Percentiles rank a stretch among this genome's conserved stretches.
Evolutionary conservation across 345 rosid genomes (phyloP).

Genomic region (Brassica carinata): DNA sequence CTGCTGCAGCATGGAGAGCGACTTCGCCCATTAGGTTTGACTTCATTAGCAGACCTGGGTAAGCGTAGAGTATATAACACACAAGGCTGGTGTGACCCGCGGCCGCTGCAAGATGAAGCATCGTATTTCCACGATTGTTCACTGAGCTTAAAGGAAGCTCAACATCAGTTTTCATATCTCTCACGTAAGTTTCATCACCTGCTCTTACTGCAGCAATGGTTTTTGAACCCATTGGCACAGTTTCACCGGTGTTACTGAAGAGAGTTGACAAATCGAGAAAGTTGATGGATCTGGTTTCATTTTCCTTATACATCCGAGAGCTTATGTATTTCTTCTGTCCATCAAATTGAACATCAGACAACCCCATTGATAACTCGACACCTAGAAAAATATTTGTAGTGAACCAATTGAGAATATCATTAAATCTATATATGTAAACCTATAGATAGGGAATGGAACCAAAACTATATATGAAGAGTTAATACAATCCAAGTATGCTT

Average conservation of each 20-base stretch:
- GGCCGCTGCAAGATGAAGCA: not conserved
- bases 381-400: not conserved
- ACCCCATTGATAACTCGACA: not conserved
- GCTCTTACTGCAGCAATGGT: not conserved
- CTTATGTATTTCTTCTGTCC: not conserved
- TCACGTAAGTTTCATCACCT: not conserved
- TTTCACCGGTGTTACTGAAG: not conserved
- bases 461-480: not conserved
- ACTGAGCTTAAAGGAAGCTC: not conserved
- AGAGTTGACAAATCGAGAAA: not conserved
- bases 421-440: not conserved
- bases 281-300: not conserved
- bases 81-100: not conserved
- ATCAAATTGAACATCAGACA: not conserved
- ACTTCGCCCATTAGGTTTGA: not conserved
- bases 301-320: not conserved
- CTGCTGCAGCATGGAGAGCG: not conserved
- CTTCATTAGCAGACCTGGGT: not conserved
- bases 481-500: not conserved
- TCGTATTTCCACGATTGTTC: not conserved
- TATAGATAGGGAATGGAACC: not conserved
- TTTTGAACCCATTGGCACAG: not conserved
- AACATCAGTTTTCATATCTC: not conserved
- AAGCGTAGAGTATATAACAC: not conserved
- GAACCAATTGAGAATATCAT: not conserved